Conservation (phyloP, 106 monocot species). For the Dendrobium nobile region DNA sequence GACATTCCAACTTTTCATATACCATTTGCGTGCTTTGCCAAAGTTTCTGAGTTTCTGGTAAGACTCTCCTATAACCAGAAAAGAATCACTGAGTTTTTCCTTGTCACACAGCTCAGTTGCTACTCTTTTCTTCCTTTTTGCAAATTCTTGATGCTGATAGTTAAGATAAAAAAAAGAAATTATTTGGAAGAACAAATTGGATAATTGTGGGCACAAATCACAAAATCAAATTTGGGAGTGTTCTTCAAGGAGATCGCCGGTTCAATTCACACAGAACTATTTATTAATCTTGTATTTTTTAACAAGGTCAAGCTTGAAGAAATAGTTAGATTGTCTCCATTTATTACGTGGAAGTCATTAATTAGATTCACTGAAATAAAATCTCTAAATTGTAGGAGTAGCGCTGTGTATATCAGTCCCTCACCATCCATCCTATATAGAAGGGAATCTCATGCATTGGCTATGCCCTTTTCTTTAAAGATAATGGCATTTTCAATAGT, state of each 20-base stretch:
- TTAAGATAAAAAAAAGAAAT: constrained; percentile 2
- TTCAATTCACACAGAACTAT: background rate
- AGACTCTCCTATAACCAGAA: constrained; percentile 77
- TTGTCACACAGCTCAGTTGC: constrained; percentile 73
- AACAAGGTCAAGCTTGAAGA: background rate
- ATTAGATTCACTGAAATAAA: background rate
- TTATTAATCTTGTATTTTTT: background rate
- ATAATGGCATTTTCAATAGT: background rate
- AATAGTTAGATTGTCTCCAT: background rate
- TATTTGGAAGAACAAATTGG: background rate
- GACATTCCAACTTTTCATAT: constrained; percentile 84
- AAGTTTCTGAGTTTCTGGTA: constrained; percentile 89
- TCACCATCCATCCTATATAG: background rate
- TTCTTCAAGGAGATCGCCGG: background rate
- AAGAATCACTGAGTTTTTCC: constrained; percentile 88
- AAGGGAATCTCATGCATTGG: background rate
- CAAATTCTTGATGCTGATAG: constrained; percentile 81
- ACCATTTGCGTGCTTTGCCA: constrained; percentile 90
- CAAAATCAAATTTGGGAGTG: background rate
- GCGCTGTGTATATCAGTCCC: background rate
- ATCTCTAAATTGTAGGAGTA: background rate
- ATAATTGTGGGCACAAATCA: background rate
- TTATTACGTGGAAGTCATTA: background rate
- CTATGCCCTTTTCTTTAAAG: background rate
- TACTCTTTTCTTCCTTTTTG: constrained; percentile 90